Conservation (phyloP, 2,329 filamentous ascomycete genomes). For the Sporothrix luriei region DNA sequence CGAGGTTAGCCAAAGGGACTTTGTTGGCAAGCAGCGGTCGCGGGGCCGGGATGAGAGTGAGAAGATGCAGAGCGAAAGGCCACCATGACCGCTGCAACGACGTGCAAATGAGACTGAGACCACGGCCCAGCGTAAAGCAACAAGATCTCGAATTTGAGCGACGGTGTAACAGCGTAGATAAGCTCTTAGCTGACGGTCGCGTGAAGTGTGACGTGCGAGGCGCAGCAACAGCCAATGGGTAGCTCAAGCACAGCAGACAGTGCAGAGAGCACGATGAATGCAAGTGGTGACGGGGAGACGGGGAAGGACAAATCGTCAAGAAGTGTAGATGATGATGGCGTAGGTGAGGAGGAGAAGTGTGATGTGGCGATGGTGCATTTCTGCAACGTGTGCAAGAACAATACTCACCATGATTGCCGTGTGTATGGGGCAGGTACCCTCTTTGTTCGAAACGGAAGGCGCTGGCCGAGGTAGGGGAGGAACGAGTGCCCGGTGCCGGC, state of each 20-base stretch:
- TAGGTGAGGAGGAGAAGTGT: background rate
- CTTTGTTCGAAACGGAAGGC: background rate
- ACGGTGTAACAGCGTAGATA: no score
- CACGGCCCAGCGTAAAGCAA: background rate
- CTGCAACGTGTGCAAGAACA: background rate
- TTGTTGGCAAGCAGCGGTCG: background rate
- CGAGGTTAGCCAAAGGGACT: slow-evolving; percentile 33
- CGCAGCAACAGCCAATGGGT: slow-evolving; percentile 14
- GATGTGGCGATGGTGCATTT: background rate
- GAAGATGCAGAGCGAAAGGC: background rate
- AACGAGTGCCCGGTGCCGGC: slow-evolving; percentile 12
- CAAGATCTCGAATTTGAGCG: background rate
- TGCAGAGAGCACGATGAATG: background rate
- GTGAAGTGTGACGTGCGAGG: background rate
- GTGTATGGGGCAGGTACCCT: background rate
- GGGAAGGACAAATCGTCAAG: background rate
- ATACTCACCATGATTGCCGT: slow-evolving; percentile 27
- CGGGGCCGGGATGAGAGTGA: background rate
- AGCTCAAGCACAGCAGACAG: background rate
- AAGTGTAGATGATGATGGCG: background rate
- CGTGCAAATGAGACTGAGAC: no score
- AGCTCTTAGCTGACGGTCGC: background rate
- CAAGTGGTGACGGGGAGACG: background rate
- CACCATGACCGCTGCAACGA: background rate
- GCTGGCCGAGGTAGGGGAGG: background rate